phyloP scores from a whole-genome alignment of 495 filamentous ascomycete genomes.

The Penicillium roqueforti region DNA sequence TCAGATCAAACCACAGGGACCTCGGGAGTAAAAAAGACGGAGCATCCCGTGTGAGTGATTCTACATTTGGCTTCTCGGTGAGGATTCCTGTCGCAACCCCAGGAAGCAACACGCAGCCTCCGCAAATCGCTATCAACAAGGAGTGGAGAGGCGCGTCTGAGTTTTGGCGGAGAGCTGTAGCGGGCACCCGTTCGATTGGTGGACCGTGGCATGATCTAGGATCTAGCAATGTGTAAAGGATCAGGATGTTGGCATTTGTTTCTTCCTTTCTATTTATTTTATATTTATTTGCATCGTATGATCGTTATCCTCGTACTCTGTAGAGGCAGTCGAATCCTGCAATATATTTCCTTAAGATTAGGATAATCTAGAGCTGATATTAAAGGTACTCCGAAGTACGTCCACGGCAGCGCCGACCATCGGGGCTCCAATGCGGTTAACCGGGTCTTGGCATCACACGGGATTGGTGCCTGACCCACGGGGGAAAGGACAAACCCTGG shows the following conservation, averaged over 20 bases:
- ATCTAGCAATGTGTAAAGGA: neutral
- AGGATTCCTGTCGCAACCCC: neutral
- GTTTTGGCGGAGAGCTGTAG: neutral
- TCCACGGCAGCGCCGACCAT: constrained; percentile 5
- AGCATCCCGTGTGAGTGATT: neutral
- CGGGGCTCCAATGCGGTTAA: constrained; percentile 13
- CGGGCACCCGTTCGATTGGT: neutral
- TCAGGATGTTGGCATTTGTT: too few species aligned
- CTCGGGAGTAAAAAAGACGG: neutral
- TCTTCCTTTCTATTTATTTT: too few species aligned
- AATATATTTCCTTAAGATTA: too few species aligned
- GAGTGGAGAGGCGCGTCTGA: neutral
- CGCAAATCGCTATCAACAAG: neutral
- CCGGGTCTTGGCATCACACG: constrained; percentile 10
- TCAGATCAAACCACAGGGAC: neutral
- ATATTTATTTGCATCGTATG: too few species aligned
- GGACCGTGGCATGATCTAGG: neutral
- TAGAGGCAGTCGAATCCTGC: neutral
- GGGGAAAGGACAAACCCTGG: neutral
- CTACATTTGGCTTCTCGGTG: constrained; percentile 7
- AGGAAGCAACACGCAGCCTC: neutral
- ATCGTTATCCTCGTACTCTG: neutral
- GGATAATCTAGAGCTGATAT: neutral
- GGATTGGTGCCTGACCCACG: constrained; percentile 7
- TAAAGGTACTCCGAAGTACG: neutral